These are phyloP conservation scores for Diutina neorugosa DNA, from an alignment of 1,139 yeast species.

Conservation along the genomic window DNA sequence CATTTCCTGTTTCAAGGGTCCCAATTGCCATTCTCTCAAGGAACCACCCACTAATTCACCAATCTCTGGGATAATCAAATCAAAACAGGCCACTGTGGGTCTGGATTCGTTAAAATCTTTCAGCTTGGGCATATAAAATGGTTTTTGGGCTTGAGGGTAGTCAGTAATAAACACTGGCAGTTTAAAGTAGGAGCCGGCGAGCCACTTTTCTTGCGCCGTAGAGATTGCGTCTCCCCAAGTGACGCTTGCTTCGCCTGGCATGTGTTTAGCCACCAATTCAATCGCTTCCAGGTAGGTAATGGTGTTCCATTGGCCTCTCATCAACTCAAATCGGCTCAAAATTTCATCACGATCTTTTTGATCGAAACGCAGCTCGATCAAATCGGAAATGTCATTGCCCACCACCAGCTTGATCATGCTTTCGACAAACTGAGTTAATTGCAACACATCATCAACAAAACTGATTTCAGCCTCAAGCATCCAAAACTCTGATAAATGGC, in stretches of 20 bases:
- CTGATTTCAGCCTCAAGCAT: slow-evolving; percentile 91
- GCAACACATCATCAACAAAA: slow-evolving; percentile 43
- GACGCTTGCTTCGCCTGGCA: slow-evolving; percentile 15
- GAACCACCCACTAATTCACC: slow-evolving; percentile 99
- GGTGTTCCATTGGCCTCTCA: slow-evolving; percentile 47
- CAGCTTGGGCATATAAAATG: slow-evolving; percentile 70
- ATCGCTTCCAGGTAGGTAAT: slow-evolving; percentile 73
- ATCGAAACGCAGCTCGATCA: slow-evolving; percentile 28
- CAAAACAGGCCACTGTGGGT: slow-evolving; percentile 81
- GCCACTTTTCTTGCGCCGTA: slow-evolving; percentile 86
- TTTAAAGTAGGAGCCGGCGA: slow-evolving; percentile 57
- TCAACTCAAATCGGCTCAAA: slow-evolving; percentile 13
- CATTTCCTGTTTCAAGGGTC: slow-evolving; percentile 37
- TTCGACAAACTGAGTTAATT: slow-evolving; percentile 59
- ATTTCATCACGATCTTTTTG: slow-evolving; percentile 17
- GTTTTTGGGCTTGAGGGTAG: slow-evolving; percentile 70
- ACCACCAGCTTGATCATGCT: slow-evolving; percentile 51
- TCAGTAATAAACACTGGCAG: slow-evolving; percentile 85
- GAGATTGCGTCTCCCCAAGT: slow-evolving; percentile 66
- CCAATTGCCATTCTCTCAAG: slow-evolving; percentile 64
- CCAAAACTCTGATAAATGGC: slow-evolving; percentile 95
- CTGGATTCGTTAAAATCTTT: slow-evolving; percentile 22
- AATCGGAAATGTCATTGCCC: slow-evolving; percentile 26
- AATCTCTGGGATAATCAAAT: slow-evolving; percentile 73
- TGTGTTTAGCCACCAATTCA: slow-evolving; percentile 27